Percentiles rank a stretch among this genome's conserved stretches.
Evolutionary conservation across 192 early-diverging fungal species (phyloP).

Genomic region (Coemansia sp.): DNA sequence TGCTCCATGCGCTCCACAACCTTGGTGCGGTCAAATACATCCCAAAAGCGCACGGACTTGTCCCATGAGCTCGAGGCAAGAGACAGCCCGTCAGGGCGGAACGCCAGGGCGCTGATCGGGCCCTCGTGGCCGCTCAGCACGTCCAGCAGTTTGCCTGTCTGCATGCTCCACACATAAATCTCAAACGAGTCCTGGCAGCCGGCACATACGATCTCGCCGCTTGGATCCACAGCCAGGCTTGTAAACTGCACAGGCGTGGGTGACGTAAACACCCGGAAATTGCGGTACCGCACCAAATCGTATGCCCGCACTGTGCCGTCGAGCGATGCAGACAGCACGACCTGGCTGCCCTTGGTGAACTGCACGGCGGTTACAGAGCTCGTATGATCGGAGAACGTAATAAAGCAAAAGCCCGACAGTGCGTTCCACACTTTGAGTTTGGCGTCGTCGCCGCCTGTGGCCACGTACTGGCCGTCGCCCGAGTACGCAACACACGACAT

Average conservation of each 20-base stretch:
- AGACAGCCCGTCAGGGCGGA: slow-evolving; percentile 78
- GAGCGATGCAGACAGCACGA: slow-evolving; percentile 90
- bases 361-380: slow-evolving; percentile 77
- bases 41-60: slow-evolving; percentile 83
- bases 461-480: slow-evolving; percentile 89
- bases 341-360: slow-evolving; percentile 87
- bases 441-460: slow-evolving; percentile 94
- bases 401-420: slow-evolving; percentile 93
- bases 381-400: slow-evolving; percentile 93
- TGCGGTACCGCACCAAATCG: slow-evolving; percentile 95
- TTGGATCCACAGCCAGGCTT: slow-evolving; percentile 90
- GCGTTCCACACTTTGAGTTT: slow-evolving; percentile 99
- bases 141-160: slow-evolving; percentile 97
- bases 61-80: slow-evolving; percentile 95
- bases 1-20: slow-evolving; percentile 78
- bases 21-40: slow-evolving; percentile 85
- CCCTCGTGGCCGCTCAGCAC: slow-evolving; percentile 91
- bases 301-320: slow-evolving; percentile 99
- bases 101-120: slow-evolving; percentile 80
- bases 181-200: slow-evolving; percentile 94
- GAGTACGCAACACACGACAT: slow-evolving; percentile 89
- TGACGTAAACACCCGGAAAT: slow-evolving; percentile 96
- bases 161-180: slow-evolving; percentile 97
- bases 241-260: slow-evolving; percentile 95
- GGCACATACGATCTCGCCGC: slow-evolving; percentile 95